phyloP scores from a whole-genome alignment of 1,139 yeast genomes.

The Candida buenavistaensis region DNA sequence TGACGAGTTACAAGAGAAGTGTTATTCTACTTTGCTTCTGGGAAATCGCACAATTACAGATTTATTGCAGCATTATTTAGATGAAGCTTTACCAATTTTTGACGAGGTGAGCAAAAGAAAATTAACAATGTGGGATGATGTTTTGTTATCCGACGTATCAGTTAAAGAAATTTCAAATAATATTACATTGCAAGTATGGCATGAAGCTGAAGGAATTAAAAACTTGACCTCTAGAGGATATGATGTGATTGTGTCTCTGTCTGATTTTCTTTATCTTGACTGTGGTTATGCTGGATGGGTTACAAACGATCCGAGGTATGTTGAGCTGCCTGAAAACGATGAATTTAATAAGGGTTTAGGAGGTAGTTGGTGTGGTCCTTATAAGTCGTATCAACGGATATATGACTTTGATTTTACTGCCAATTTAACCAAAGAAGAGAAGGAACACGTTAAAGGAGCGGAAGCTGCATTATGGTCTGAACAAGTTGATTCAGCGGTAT shows the following conservation, averaged over 20 bases:
- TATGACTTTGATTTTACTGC: slow-evolving; percentile 39
- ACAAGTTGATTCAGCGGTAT: slow-evolving; percentile 37
- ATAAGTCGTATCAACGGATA: slow-evolving; percentile 51
- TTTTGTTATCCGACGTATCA: slow-evolving; percentile 25
- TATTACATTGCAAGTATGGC: slow-evolving; percentile 46
- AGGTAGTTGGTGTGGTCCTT: slow-evolving; percentile 54
- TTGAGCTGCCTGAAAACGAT: slow-evolving; percentile 23
- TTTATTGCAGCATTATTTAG: slow-evolving; percentile 41
- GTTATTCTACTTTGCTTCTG: slow-evolving; percentile 26
- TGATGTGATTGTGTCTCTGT: slow-evolving; percentile 43
- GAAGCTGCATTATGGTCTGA: slow-evolving; percentile 51
- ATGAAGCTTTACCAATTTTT: slow-evolving; percentile 38
- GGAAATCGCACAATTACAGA: slow-evolving; percentile 24
- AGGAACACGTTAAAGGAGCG: slow-evolving; percentile 40
- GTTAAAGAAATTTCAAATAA: slow-evolving; percentile 29
- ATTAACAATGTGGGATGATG: slow-evolving; percentile 51
- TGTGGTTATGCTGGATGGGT: slow-evolving; percentile 49
- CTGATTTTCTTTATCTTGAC: slow-evolving; percentile 42
- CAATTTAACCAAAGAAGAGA: slow-evolving; percentile 34
- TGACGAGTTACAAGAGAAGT: slow-evolving; percentile 40
- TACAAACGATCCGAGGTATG: slow-evolving; percentile 38
- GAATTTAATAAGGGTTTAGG: slow-evolving; percentile 34
- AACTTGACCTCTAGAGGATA: slow-evolving; percentile 37
- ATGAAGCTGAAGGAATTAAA: slow-evolving; percentile 26
- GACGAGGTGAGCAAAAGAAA: slow-evolving; percentile 21